A percentile compares a stretch with the other conserved stretches of the same genome.
Conservation (phyloP, 768 basidiomycete genomes). For the Fomitopsis serialis region DNA sequence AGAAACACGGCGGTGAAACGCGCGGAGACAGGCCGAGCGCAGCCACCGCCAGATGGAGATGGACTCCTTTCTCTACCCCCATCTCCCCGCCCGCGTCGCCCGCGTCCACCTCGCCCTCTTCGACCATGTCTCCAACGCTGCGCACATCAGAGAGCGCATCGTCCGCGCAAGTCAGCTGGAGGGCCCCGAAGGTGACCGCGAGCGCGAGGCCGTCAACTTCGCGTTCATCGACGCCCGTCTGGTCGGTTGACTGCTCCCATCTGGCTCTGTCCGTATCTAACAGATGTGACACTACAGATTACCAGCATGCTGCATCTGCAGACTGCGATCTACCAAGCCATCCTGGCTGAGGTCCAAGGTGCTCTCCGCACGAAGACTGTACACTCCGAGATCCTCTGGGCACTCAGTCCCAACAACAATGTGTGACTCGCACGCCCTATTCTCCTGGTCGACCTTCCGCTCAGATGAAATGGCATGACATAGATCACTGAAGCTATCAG, state of each 20-base stretch:
- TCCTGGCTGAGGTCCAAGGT: conserved; percentile 59
- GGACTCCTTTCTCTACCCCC: conserved; percentile 48
- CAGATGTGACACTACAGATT: conserved; percentile 45
- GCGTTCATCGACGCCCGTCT: conserved; percentile 85
- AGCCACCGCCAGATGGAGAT: conserved; percentile 39
- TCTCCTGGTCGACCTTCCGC: neutral
- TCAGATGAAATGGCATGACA: neutral
- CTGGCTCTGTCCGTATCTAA: neutral
- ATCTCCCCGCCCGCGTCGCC: conserved; percentile 36
- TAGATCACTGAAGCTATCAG: conserved; percentile 87
- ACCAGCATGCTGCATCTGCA: conserved; percentile 76
- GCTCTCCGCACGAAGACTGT: conserved; percentile 76
- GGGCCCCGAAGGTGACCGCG: conserved; percentile 56
- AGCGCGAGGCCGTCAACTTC: conserved; percentile 80
- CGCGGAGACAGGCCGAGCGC: neutral
- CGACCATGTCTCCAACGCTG: conserved; percentile 58
- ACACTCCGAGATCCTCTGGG: conserved; percentile 89
- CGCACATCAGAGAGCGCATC: conserved; percentile 56
- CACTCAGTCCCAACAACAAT: conserved; percentile 83
- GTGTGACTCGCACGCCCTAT: conserved; percentile 36
- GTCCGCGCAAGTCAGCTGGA: conserved; percentile 59
- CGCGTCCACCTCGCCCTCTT: conserved; percentile 63
- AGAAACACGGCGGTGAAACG: neutral
- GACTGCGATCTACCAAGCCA: conserved; percentile 78
- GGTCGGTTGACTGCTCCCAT: conserved; percentile 41